Evolutionary conservation across 2,329 filamentous ascomycete genomes (phyloP).

Genomic region (Trichoderma sp.): DNA sequence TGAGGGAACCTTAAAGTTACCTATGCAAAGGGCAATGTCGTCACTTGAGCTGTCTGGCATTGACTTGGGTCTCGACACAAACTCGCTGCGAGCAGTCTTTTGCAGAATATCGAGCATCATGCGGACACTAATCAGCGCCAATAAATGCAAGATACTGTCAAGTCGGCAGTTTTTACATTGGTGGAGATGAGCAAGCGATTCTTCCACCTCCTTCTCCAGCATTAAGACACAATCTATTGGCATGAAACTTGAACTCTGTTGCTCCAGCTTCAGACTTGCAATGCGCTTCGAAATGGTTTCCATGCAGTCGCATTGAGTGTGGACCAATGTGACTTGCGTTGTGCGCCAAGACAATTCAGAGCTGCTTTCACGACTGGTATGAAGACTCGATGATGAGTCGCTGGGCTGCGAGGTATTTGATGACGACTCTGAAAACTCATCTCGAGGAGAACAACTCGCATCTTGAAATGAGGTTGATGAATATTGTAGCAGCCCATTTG

Average conservation of each 20-base stretch:
- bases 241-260: background rate
- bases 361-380: background rate
- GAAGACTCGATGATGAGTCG: background rate
- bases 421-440: background rate
- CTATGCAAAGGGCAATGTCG: background rate
- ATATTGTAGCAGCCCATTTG: background rate
- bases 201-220: conserved; percentile 9
- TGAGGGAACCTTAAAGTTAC: background rate
- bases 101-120: conserved; percentile 18
- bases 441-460: background rate
- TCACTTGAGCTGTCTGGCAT: background rate
- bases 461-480: background rate
- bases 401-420: background rate
- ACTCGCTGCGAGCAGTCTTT: conserved; percentile 11
- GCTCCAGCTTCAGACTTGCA: background rate
- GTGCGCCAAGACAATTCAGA: background rate
- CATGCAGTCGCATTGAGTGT: background rate
- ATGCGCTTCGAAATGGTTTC: background rate
- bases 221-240: conserved; percentile 12
- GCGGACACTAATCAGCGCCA: conserved; percentile 3
- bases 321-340: background rate
- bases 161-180: background rate
- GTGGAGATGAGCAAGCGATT: background rate
- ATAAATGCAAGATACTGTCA: background rate
- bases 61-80: background rate